Base-by-base conservation (phyloP, 495 filamentous ascomycete species). In the Chaetomium cochliodes region DNA sequence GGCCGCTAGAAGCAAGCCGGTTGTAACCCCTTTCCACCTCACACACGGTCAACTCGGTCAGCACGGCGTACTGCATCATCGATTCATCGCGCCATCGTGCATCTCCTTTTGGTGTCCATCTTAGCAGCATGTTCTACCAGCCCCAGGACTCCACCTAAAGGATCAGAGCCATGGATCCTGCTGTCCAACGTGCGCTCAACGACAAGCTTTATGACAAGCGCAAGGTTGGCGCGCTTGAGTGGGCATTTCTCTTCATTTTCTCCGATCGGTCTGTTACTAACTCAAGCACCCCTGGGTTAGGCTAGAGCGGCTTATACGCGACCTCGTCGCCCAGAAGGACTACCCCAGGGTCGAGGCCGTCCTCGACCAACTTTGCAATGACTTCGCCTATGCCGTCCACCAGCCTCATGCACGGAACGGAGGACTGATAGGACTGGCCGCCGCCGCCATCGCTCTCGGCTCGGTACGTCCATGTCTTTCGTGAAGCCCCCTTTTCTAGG, bases 131-230 rank as follows among this genome's bases (percentile, higher is more conserved):
- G 62, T 57, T 22, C 59, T 25, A 15, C 30, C 47, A 6, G 41
- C 18, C 39, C 59, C 51, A 25, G 56, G 39, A 59, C 41, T 63
- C 51, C 30, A 20, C 26, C 41, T 65, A 63, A 44, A 44, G 37
- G 41, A 56, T 20, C 67, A 52, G 62, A 72, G 70, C 62, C 67
- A 98, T 98, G 94, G 94, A 98, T 80, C 79, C 85, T 69, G 87
- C 86, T 74, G 87, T 96, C 72, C 91, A 96, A 77, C 90, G 93
- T 67, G 82, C 91, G 68, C 86, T 99, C 74, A 96, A 92, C 73
- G 96, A 99, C 78, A 98, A 97, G 85, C 87, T 97, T 66, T 99
- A 99, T 73, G 96, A 99, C 66, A 94, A 92, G 80, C 86, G 96
- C 72, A 98, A 98, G 76, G 87, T 92, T 69, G 96, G 96, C 50